Base-by-base conservation (phyloP, 192 early-diverging fungal species). In the Backusella luteola region DNA sequence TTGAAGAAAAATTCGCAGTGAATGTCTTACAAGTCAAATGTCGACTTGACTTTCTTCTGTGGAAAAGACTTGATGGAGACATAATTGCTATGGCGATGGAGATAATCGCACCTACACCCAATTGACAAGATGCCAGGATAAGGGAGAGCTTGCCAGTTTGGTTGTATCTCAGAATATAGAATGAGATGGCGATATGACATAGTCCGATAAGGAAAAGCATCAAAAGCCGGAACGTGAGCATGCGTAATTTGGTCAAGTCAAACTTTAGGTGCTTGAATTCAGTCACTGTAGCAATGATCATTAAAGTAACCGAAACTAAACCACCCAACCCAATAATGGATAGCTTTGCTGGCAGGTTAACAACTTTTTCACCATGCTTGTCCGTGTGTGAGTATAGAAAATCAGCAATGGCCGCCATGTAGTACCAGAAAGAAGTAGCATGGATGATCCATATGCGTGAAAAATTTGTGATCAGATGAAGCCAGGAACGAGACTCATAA, bases 391-490 rank as follows among this genome's bases (percentile, higher is more conserved):
- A 29, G 79, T 89, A 89, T 36, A 90, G 36, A 71, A 90, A 91
- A 71, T 87, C 82, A 67, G 84, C 86, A 44, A 86, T 85, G 49
- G 87, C 87, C 68, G 89, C 83, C 70, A 91, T 90, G 84, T 91
- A 93, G 80, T 89, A 89, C 84, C 86, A 92, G 83, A 90, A 91
- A 36, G 90, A 85, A 11, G 85, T 80, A 49, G 91, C 66, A 80
- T 93, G 91, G 75, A 93, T 85, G 69, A 93, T 86, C 91, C 91
- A 93, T 44, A 91, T 84, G n/a, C 91, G 89, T 35, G 85, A 86
- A 67, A 93, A 91, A 81, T 91, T 93, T 81, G 86, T 86, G 78
- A 93, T 77, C 15, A 91, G 81, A 75, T 93, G 91, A 79, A 88
- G 81, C 85, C 87, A 87, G 14, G 90, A 91, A 66, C 91, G 86